Evolutionary conservation across 177 flowering plant genomes (phyloP).

Genomic region (Vitis hybrid): DNA sequence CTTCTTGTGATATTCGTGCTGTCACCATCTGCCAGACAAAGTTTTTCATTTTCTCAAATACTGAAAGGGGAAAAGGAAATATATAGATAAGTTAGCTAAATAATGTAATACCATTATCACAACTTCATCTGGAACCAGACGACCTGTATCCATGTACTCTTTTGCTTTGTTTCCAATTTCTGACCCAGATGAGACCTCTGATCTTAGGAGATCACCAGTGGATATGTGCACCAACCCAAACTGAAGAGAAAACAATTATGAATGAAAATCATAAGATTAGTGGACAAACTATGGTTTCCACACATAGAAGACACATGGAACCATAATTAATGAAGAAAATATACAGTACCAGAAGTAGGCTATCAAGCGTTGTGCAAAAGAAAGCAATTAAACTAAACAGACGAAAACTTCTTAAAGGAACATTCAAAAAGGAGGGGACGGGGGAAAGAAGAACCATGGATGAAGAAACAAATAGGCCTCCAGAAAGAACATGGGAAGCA

Average conservation of each 20-base stretch:
- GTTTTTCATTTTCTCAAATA: background rate
- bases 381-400: too few relatives aligned
- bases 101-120: constrained; percentile 67
- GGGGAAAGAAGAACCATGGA: too few relatives aligned
- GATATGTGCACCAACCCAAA: constrained; percentile 96
- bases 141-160: constrained; percentile 81
- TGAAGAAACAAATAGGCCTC: too few relatives aligned
- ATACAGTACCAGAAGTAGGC: too few relatives aligned
- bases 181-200: constrained; percentile 83
- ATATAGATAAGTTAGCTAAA: background rate
- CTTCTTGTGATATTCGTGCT: constrained; percentile 62
- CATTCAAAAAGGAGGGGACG: too few relatives aligned
- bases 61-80: background rate
- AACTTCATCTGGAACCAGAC: constrained; percentile 90
- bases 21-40: constrained; percentile 68
- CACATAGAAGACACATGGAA: too few relatives aligned
- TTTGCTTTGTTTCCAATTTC: constrained; percentile 89
- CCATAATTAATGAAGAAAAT: too few relatives aligned
- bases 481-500: too few relatives aligned
- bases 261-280: background rate
- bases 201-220: constrained; percentile 89
- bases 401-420: too few relatives aligned
- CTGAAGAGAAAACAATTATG: constrained; percentile 35
- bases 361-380: too few relatives aligned
- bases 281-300: too few relatives aligned